Base-by-base conservation (phyloP, 2,329 filamentous ascomycete species). In the Botrytis cinerea region DNA sequence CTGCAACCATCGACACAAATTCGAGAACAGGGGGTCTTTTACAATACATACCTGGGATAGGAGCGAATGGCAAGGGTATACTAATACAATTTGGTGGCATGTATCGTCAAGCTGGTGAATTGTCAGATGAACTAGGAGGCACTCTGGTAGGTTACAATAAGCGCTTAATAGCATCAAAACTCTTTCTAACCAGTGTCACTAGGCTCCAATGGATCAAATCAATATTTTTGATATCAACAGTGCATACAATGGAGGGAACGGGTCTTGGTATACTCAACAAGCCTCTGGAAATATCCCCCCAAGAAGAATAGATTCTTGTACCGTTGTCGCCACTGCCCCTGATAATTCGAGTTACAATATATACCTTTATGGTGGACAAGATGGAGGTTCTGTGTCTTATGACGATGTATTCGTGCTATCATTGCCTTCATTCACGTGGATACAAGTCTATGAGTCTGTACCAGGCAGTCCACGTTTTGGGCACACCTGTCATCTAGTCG, bases 271-370 rank as follows among this genome's bases (percentile, higher is more conserved):
- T 75, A 78, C 80, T 35, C 84, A 86, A 76, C 79, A 77, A 25
- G 83, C 84, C 22, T 81, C 80, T 10, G 84, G 85, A 25, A 78
- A 83, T 14, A 80, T 84, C 28, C 85, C 85, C 1, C 69, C 75
- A 38, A 77, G 81, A 22, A 82, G 85, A 25, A 81, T 84, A 22
- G 84, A 86, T 71, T 84, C 83, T 73, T 87, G 85, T 75, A 75
- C 84, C 6, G 80, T 83, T 0, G 71, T 82, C 0, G 82, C 80
- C 22, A 81, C 83, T 43, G 82, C 84, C 1, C 80, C 81, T 4
- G 85, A 87, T 72, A 82, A 83, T 63, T 85, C 84, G 2, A 84
- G 82, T 71, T 82, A 85, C 70, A 86, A 86, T 71, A 84, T 87
- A 46, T 72, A 85, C 69, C 80, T 87, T 67, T 87, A 87, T 72